Percentiles rank a stretch among this genome's conserved stretches.
These are phyloP conservation scores for Candida boleticola DNA, from an alignment of 805 yeast species.

Conservation along the genomic window DNA sequence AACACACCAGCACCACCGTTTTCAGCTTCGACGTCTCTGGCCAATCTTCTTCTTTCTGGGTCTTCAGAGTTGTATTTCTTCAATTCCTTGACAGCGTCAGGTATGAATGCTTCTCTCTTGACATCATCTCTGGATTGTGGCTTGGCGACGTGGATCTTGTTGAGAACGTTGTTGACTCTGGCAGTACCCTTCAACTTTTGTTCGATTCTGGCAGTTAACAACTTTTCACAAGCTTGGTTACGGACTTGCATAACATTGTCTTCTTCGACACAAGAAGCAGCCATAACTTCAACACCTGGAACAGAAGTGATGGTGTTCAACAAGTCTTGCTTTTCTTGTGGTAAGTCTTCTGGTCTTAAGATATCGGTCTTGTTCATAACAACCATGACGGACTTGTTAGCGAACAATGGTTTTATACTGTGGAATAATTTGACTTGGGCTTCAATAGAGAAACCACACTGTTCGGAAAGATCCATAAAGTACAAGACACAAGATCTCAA, in stretches of 20 bases:
- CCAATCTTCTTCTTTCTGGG: constrained; percentile 77
- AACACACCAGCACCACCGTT: constrained; percentile 99
- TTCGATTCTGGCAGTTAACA: constrained; percentile 92
- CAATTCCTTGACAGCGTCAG: constrained; percentile 64
- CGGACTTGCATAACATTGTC: constrained; percentile 95
- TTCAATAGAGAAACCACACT: constrained; percentile 97
- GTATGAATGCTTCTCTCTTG: constrained; percentile 76
- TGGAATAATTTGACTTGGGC: constrained; percentile 97
- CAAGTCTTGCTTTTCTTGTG: constrained; percentile 67
- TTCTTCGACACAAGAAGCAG: constrained; percentile 89
- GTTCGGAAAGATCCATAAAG: constrained; percentile 98
- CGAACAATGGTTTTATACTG: constrained; percentile 94
- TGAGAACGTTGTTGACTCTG: constrained; percentile 82
- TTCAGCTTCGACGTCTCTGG: constrained; percentile 87
- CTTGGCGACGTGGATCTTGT: constrained; percentile 91
- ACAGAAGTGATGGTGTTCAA: constrained; percentile 61
- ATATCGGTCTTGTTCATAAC: constrained; percentile 96
- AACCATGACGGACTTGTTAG: constrained; percentile 93
- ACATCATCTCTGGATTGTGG: constrained; percentile 89
- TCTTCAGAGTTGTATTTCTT: constrained; percentile 75
- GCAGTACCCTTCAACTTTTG: constrained; percentile 93
- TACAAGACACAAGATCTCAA: constrained; percentile 93
- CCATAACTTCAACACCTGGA: constrained; percentile 88
- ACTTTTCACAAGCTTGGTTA: constrained; percentile 95
- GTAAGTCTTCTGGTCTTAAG: constrained; percentile 79